Conservation (phyloP, 2,329 filamentous ascomycete genomes). For the Penicillium corylophilum region DNA sequence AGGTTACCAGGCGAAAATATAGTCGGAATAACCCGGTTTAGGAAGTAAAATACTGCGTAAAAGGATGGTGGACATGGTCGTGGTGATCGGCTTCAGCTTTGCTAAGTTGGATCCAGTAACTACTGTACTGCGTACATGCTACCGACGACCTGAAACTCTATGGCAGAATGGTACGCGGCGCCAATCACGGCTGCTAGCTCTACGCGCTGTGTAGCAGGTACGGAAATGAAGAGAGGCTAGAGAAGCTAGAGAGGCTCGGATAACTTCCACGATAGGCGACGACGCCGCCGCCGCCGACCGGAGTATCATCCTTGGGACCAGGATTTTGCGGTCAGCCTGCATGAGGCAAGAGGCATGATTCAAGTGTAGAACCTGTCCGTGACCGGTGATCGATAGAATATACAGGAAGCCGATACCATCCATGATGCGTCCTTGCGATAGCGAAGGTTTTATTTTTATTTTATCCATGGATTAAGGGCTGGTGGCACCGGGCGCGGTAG, state of each 20-base stretch:
- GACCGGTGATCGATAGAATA: conserved; percentile 13
- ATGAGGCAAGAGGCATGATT: conserved; percentile 18
- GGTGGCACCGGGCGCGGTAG: conserved; percentile 14
- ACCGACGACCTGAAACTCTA: background rate
- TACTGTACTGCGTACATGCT: background rate
- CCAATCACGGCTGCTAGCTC: background rate
- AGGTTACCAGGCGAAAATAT: background rate
- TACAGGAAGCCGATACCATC: background rate
- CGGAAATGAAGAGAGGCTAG: background rate
- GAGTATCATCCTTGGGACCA: conserved; percentile 16
- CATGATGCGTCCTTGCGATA: conserved; percentile 14
- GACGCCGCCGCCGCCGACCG: conserved; percentile 16
- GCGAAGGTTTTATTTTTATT: conserved; percentile 1
- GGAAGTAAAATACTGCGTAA: background rate
- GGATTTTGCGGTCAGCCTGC: conserved; percentile 16
- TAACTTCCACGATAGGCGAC: conserved; percentile 20
- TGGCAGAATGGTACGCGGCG: background rate
- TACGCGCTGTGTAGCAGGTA: background rate
- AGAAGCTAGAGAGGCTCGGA: conserved; percentile 4
- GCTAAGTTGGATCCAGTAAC: conserved; percentile 4
- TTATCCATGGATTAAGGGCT: conserved; percentile 5
- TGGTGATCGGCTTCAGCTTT: conserved; percentile 15
- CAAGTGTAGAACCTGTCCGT: conserved; percentile 15
- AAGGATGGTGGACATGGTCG: background rate
- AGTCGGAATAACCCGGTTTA: background rate